These are phyloP conservation scores for Aulographum hederae DNA, from an alignment of 2,329 filamentous ascomycete species.

Conservation along the genomic window DNA sequence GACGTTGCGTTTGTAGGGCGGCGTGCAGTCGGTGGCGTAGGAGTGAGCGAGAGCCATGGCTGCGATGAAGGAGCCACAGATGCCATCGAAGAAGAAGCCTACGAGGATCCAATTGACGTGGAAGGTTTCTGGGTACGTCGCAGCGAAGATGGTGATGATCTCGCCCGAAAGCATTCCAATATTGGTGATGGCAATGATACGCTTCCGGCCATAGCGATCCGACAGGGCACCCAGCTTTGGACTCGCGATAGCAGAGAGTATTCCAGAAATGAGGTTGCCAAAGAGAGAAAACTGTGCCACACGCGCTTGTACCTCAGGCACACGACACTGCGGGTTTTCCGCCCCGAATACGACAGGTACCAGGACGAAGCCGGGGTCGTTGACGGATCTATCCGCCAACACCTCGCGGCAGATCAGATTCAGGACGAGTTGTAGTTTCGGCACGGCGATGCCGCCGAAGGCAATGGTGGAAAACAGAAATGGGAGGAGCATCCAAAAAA, in stretches of 20 bases:
- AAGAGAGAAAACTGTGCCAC: constrained; percentile 66
- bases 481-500: constrained; percentile 68
- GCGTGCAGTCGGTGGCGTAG: constrained; percentile 77
- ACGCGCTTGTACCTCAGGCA: constrained; percentile 57
- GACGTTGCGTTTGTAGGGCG: constrained; percentile 61
- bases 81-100: constrained; percentile 60
- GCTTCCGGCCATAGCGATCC: constrained; percentile 68
- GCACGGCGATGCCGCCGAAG: constrained; percentile 71
- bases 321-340: constrained; percentile 64
- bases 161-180: constrained; percentile 60
- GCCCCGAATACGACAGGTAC: constrained; percentile 46
- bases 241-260: constrained; percentile 61
- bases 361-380: constrained; percentile 41
- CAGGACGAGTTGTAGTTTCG: constrained; percentile 73
- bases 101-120: constrained; percentile 65
- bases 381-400: constrained; percentile 38
- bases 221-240: constrained; percentile 74
- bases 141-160: constrained; percentile 59
- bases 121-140: constrained; percentile 51
- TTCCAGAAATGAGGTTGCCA: constrained; percentile 54
- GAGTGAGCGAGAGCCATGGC: constrained; percentile 65
- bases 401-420: constrained; percentile 71
- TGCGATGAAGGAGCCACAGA: constrained; percentile 77
- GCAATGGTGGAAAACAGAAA: constrained; percentile 70
- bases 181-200: constrained; percentile 54